Evolutionary conservation across 345 rosid genomes (phyloP), one percentile per base, ranked within the genome.

Genomic region (Litchi chinensis): DNA sequence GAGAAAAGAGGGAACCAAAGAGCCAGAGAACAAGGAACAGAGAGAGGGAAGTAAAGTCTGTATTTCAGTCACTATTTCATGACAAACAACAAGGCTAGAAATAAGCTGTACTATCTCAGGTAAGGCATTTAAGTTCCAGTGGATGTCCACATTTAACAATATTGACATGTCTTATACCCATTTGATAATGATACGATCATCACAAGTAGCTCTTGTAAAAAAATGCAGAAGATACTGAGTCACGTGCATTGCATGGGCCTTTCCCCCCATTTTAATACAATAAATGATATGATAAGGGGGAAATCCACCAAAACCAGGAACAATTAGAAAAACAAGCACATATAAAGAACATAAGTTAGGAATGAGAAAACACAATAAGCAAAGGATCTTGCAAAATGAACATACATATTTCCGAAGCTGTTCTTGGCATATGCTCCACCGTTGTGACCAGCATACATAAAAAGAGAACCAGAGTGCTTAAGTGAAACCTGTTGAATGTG

Each of bases 381-480:
- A 39, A 73, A 44, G 54, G 60, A 73, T 18, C 54, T 43, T 26
- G 66, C 63, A 62, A 52, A 50, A 50, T 40, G 37, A 82, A 48
- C 95, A 65, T 92, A 95, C 99, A 94, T 87, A 78, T 95, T 95
- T 56, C 98, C 99, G 80, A 88, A 95, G 88, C 99, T 95, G 84
- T 95, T 95, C 88, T 95, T 95, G 82, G 99, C 99, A 94, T 94
- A 95, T 68, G 99, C 98, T 82, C 99, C 99, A 72, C 98, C 98
- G 63, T 81, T 85, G 68, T 86, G 82, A 54, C 99, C 98, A 5
- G 98, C 98, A 60, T 94, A 95, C 99, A 95, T 95, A 83, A 95
- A 95, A 73, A 95, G 98, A 56, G 99, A 95, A 68, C 99, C 99
- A 64, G 99, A 95, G 74, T 95, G 99, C 86, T 95, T 95, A 50